These are phyloP conservation scores for Draba incana DNA, from an alignment of 345 rosid species.

Conservation along the genomic window DNA sequence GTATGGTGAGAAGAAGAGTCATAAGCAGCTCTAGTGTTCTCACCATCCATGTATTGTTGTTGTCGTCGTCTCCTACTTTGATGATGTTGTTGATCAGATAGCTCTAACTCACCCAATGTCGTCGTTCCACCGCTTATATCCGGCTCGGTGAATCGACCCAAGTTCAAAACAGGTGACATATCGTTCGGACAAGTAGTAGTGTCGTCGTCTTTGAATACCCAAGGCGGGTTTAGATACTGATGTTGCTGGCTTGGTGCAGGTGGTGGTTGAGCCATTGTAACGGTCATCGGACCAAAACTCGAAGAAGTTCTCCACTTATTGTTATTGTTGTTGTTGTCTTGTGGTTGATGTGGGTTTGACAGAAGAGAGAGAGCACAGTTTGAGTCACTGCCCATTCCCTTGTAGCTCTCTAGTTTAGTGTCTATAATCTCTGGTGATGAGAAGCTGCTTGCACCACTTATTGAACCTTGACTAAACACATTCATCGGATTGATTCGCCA, in stretches of 20 bases:
- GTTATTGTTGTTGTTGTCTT: constrained; percentile 48
- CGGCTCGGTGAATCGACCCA: constrained; percentile 54
- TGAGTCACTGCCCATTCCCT: constrained; percentile 61
- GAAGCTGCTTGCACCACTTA: constrained; percentile 50
- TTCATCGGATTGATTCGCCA: constrained; percentile 49
- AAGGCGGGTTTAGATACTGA: constrained; percentile 55
- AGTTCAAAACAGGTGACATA: constrained; percentile 55
- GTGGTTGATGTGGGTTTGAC: constrained; percentile 86
- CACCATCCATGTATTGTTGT: constrained; percentile 51
- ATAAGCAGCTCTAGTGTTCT: constrained; percentile 56
- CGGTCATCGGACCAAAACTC: constrained; percentile 45
- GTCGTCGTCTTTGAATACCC: constrained; percentile 60
- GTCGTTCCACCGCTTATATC: constrained; percentile 43
- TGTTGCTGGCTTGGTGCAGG: constrained; percentile 44
- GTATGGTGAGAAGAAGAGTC: constrained; percentile 64
- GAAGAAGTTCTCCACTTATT: constrained; percentile 45
- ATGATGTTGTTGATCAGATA: constrained; percentile 45
- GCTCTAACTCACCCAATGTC: constrained; percentile 51
- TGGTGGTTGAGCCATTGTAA: constrained; percentile 57
- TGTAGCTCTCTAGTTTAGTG: constrained; percentile 61
- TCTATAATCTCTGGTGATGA: constrained; percentile 55
- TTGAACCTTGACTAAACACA: constrained; percentile 55
- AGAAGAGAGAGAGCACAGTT: constrained; percentile 99
- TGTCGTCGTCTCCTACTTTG: constrained; percentile 49
- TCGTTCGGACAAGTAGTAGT: constrained; percentile 43